Evolutionary conservation across 2,329 filamentous ascomycete genomes (phyloP).

Genomic region (Scedosporium apiospermum): DNA sequence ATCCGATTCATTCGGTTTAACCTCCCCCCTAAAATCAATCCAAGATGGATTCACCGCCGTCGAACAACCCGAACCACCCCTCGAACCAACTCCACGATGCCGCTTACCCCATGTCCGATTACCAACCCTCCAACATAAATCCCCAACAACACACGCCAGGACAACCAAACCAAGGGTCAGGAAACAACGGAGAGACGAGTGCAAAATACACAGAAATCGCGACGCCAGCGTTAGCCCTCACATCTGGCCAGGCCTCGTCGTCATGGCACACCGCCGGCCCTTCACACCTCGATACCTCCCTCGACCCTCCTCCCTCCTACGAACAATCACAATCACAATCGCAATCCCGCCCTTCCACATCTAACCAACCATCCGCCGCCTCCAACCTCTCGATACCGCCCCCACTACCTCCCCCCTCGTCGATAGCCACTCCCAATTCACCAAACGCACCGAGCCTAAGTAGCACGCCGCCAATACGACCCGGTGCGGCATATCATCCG

Average conservation of each 20-base stretch:
- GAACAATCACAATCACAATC: slow-evolving; percentile 2
- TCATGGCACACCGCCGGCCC: slow-evolving; percentile 3
- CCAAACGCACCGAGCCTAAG: not conserved
- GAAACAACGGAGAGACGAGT: not conserved
- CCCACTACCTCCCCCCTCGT: not conserved
- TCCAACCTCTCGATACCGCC: not conserved
- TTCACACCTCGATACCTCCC: slow-evolving; percentile 4
- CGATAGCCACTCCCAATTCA: not conserved
- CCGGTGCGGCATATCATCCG: not conserved
- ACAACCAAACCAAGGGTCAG: not conserved
- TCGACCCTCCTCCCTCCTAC: slow-evolving; percentile 5
- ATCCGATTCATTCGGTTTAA: not conserved
- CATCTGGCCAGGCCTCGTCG: slow-evolving; percentile 5
- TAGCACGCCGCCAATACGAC: not conserved
- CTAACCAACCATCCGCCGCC: not conserved
- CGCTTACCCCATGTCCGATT: slow-evolving; percentile 10
- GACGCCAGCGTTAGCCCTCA: slow-evolving; percentile 2
- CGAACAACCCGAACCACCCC: slow-evolving; percentile 7
- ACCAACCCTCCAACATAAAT: slow-evolving; percentile 2
- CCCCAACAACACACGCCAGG: not conserved
- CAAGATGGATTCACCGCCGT: slow-evolving; percentile 2
- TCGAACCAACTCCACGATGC: slow-evolving; percentile 10
- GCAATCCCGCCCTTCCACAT: not conserved
- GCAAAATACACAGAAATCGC: slow-evolving; percentile 5
- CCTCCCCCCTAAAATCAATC: not conserved